Conservation (phyloP, 2,329 filamentous ascomycete genomes). For the Fusarium redolens region DNA sequence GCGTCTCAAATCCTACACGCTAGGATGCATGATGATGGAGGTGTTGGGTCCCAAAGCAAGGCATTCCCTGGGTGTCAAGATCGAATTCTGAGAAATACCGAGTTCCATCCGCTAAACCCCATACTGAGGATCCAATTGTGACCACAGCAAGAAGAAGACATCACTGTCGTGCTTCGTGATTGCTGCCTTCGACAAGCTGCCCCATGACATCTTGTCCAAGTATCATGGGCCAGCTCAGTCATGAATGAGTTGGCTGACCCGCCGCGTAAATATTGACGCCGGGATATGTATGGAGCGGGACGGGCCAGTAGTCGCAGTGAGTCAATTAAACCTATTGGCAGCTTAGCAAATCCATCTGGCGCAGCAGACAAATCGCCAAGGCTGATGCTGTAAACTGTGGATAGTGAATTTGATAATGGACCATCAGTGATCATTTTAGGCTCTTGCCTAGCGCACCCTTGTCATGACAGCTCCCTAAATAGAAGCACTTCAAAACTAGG, state of each 20-base stretch:
- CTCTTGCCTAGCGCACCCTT: slow-evolving; percentile 21
- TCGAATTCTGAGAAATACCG: not conserved
- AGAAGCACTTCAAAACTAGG: slow-evolving; percentile 28
- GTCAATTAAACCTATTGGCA: slow-evolving; percentile 14
- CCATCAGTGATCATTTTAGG: slow-evolving; percentile 4
- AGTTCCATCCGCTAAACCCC: not conserved
- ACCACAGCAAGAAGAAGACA: not conserved
- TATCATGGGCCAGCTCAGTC: slow-evolving; percentile 23
- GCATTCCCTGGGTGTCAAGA: slow-evolving; percentile 4
- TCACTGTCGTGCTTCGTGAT: not conserved
- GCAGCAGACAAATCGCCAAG: slow-evolving; percentile 18
- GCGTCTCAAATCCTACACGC: slow-evolving; percentile 3
- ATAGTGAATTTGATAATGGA: slow-evolving; percentile 7
- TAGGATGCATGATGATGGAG: slow-evolving; percentile 4
- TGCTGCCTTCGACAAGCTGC: not conserved
- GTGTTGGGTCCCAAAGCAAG: slow-evolving; percentile 1
- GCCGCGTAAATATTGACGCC: slow-evolving; percentile 12
- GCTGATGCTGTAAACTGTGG: slow-evolving; percentile 28
- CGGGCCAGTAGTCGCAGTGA: slow-evolving; percentile 15
- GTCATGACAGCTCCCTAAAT: slow-evolving; percentile 36
- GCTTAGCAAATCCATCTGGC: slow-evolving; percentile 1
- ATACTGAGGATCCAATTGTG: not conserved
- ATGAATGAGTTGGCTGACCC: slow-evolving; percentile 32
- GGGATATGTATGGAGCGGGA: slow-evolving; percentile 10
- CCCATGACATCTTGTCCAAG: slow-evolving; percentile 1